Percentiles rank a stretch among this genome's conserved stretches.
Conservation (phyloP, 192 early-diverging fungal species). For the Podila minutissima region DNA sequence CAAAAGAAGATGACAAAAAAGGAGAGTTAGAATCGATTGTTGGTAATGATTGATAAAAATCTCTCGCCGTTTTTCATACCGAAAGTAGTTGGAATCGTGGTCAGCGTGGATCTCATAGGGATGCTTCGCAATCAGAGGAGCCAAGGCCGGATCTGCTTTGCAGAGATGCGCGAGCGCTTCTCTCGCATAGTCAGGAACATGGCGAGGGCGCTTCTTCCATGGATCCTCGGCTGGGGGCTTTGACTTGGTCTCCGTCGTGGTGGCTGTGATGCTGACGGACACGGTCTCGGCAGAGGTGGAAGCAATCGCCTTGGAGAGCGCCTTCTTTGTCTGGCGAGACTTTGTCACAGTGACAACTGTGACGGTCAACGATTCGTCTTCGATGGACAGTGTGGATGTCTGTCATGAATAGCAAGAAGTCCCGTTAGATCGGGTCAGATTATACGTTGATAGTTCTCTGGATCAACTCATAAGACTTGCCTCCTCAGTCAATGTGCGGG, state of each 20-base stretch:
- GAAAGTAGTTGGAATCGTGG: slow-evolving; percentile 45
- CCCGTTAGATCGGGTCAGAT: too few species aligned
- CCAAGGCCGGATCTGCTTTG: slow-evolving; percentile 22
- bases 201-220: slow-evolving; percentile 21
- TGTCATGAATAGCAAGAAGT: too few species aligned
- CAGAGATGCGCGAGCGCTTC: slow-evolving; percentile 30
- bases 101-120: slow-evolving; percentile 33
- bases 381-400: too few species aligned
- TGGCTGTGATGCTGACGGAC: not conserved
- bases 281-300: not conserved
- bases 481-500: too few species aligned
- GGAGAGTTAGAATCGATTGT: too few species aligned
- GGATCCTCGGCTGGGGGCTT: slow-evolving; percentile 23
- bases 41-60: too few species aligned
- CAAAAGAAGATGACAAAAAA: not conserved
- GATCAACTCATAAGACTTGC: too few species aligned
- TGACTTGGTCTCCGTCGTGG: not conserved
- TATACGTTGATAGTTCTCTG: too few species aligned
- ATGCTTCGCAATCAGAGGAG: slow-evolving; percentile 19
- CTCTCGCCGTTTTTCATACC: not conserved
- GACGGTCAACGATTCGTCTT: not conserved
- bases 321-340: not conserved
- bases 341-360: not conserved
- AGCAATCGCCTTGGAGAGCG: not conserved
- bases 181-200: slow-evolving; percentile 21